Conservation (phyloP, 202 grass and related monocot genomes). For the Brachypodium distachyon region DNA sequence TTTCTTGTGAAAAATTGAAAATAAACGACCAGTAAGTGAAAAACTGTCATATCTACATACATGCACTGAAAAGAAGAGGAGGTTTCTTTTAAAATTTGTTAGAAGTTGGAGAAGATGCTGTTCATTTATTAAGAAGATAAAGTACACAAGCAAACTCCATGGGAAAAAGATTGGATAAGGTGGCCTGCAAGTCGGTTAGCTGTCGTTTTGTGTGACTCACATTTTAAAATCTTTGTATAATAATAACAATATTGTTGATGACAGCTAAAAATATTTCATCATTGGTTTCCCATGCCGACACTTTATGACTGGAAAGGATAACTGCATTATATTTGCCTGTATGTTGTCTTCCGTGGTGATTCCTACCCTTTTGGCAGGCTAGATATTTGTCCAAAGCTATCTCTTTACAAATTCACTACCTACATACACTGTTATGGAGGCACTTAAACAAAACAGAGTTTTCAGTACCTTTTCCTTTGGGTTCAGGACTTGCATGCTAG, state of each 20-base stretch:
- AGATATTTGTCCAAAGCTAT: constrained; percentile 9
- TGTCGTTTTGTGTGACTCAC: too few relatives aligned
- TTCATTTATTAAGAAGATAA: too few relatives aligned
- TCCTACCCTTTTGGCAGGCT: not conserved
- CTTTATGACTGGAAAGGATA: constrained; percentile 1
- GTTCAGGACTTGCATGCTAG: constrained; percentile 1
- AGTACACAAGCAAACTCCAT: too few relatives aligned
- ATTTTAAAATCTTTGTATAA: too few relatives aligned
- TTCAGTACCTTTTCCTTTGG: not conserved
- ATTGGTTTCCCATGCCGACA: not conserved
- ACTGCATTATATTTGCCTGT: not conserved
- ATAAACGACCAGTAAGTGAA: too few relatives aligned
- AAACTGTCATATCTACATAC: too few relatives aligned
- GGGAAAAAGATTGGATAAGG: too few relatives aligned
- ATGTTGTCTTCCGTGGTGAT: not conserved
- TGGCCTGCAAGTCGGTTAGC: too few relatives aligned
- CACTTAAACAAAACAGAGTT: not conserved
- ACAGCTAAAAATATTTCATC: not conserved
- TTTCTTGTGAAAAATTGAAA: too few relatives aligned
- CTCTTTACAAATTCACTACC: not conserved
- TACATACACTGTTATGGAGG: constrained; percentile 10
- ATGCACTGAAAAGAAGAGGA: too few relatives aligned
- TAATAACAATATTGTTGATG: not conserved
- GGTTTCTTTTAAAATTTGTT: too few relatives aligned
- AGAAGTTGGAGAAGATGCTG: too few relatives aligned